phyloP scores from a whole-genome alignment of 768 basidiomycete genomes.

The Strobilomyces dryophilus region DNA sequence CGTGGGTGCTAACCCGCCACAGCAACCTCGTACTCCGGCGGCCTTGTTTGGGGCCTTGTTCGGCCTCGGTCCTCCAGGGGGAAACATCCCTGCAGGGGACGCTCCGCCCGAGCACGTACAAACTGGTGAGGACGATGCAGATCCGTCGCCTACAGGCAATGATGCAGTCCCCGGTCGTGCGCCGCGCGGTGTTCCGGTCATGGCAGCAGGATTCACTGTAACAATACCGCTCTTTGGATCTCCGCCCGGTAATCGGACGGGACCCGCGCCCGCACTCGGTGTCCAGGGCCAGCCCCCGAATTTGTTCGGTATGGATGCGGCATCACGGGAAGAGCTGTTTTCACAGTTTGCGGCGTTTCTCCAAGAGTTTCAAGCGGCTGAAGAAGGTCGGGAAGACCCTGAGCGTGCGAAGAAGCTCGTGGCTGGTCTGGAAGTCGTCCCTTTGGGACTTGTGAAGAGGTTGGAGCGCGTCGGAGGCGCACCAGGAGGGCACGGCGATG shows the following conservation, averaged over 20 bases:
- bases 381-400: conserved; percentile 53
- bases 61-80: conserved; percentile 14
- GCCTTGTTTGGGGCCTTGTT: conserved; percentile 27
- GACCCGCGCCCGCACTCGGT: not conserved
- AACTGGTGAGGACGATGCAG: conserved; percentile 26
- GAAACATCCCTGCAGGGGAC: conserved; percentile 13
- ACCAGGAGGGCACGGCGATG: conserved; percentile 31
- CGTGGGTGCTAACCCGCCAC: conserved; percentile 25
- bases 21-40: conserved; percentile 10
- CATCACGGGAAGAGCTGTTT: conserved; percentile 21
- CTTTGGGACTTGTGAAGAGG: conserved; percentile 59
- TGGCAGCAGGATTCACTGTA: conserved; percentile 33
- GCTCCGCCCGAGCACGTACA: conserved; percentile 20
- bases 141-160: conserved; percentile 17
- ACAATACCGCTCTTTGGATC: conserved; percentile 32
- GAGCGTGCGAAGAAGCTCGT: conserved; percentile 63
- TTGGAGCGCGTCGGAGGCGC: conserved; percentile 49
- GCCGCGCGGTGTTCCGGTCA: conserved; percentile 19
- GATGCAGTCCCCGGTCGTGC: conserved; percentile 21
- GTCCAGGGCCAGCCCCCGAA: conserved; percentile 1
- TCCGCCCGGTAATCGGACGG: conserved; percentile 6
- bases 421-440: conserved; percentile 61
- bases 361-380: conserved; percentile 26
- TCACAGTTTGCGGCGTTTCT: conserved; percentile 26
- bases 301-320: conserved; percentile 16